phyloP scores from a whole-genome alignment of 2,329 filamentous ascomycete species.

The Alternaria solani region DNA sequence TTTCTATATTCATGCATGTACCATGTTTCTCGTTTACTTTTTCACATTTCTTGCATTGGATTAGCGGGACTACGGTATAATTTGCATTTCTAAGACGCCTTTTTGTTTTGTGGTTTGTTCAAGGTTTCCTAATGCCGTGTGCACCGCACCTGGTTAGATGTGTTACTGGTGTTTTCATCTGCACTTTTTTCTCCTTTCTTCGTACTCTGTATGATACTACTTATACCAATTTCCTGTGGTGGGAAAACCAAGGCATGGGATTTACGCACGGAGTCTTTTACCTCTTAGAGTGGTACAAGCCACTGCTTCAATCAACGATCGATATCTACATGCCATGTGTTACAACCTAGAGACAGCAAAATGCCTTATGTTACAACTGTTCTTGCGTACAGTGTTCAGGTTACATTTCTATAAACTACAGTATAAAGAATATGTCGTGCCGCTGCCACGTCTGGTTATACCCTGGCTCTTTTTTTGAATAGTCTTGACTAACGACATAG shows the following conservation, averaged over 20 bases:
- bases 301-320: background rate
- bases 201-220: background rate
- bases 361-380: background rate
- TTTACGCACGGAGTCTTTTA: background rate
- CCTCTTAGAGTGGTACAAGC: background rate
- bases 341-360: background rate
- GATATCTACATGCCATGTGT: background rate
- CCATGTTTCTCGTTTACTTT: background rate
- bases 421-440: background rate
- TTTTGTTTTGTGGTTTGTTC: background rate
- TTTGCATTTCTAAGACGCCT: background rate
- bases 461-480: background rate
- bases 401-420: background rate
- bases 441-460: background rate
- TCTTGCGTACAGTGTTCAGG: background rate
- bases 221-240: background rate
- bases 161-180: background rate
- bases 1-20: background rate
- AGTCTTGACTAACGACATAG: background rate
- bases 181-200: background rate
- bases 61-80: slow-evolving; percentile 2
- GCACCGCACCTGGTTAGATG: background rate
- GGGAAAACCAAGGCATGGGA: background rate
- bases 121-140: background rate
- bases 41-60: background rate